Evolutionary conservation across 139 green algal species (phyloP).

Genomic region (Volvox reticuliferus): DNA sequence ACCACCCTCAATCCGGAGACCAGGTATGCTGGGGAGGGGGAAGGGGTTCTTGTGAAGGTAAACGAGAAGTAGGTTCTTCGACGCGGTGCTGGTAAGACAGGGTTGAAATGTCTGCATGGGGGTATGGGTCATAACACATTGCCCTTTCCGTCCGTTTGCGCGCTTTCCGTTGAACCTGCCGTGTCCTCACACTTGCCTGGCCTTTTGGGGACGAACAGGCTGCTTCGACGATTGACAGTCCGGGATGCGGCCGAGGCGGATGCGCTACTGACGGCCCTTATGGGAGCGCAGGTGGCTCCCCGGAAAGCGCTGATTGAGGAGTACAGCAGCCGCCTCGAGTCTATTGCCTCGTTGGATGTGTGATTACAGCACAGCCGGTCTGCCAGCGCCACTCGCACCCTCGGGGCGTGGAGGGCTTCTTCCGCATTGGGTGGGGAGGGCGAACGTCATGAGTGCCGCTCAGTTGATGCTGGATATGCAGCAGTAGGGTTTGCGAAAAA

Average conservation of each 20-base stretch:
- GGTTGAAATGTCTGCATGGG: neutral
- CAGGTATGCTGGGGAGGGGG: constrained; percentile 43
- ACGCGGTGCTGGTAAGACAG: neutral
- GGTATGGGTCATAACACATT: neutral
- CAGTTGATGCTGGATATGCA: too few species aligned
- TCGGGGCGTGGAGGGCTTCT: too few species aligned
- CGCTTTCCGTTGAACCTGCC: neutral
- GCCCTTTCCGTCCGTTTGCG: neutral
- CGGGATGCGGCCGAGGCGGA: constrained; percentile 87
- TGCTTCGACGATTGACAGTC: constrained; percentile 70
- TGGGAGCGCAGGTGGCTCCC: constrained; percentile 83
- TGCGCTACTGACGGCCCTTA: constrained; percentile 89
- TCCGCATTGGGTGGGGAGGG: too few species aligned
- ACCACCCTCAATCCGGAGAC: constrained; percentile 95
- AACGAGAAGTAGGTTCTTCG: neutral
- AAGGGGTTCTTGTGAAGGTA: neutral
- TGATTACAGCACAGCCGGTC: neutral
- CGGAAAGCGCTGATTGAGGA: constrained; percentile 65
- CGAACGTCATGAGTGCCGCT: too few species aligned
- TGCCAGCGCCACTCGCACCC: too few species aligned
- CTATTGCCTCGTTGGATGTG: constrained; percentile 61
- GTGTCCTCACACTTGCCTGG: too few species aligned
- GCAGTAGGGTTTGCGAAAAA: too few species aligned
- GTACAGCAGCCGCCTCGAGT: constrained; percentile 41
- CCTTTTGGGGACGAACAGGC: constrained; percentile 44